Percentiles rank a stretch among this genome's conserved stretches.
Conservation (phyloP, 768 basidiomycete genomes). For the Agrocybe pediades region DNA sequence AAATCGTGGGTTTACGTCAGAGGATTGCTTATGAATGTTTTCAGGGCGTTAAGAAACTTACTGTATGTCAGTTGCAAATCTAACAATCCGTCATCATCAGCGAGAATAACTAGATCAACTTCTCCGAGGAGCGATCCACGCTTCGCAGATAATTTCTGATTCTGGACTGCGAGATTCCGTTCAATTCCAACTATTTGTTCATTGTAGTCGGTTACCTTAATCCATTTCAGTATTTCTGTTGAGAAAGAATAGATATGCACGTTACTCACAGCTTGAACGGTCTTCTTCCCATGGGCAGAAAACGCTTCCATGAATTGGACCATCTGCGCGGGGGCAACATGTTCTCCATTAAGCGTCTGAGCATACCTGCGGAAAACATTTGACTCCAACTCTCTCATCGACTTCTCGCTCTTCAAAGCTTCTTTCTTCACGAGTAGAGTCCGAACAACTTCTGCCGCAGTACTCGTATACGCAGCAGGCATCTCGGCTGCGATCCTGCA, state of each 20-base stretch:
- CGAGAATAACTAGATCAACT: no score
- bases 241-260: not conserved
- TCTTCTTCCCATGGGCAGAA: slow-evolving; percentile 36
- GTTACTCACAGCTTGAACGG: slow-evolving; percentile 29
- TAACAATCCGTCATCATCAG: no score
- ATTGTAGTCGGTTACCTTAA: no score
- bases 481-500: slow-evolving; percentile 29
- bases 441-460: slow-evolving; percentile 18
- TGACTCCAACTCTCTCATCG: slow-evolving; percentile 41
- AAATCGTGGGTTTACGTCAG: no score
- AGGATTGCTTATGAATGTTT: no score
- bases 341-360: slow-evolving; percentile 43
- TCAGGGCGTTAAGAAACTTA: not conserved
- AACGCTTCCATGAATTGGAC: slow-evolving; percentile 42
- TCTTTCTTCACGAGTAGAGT: slow-evolving; percentile 37
- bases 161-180: no score
- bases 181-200: no score
- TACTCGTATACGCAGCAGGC: slow-evolving; percentile 16
- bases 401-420: slow-evolving; percentile 37
- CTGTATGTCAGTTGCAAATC: no score
- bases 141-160: no score
- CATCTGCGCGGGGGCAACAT: slow-evolving; percentile 39
- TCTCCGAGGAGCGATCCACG: no score
- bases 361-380: slow-evolving; percentile 45
- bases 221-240: no score